Evolutionary conservation across 352 stramenopile genomes (phyloP), one percentile per base, ranked within the genome.

Genomic region (Globisporangium barbulae): DNA sequence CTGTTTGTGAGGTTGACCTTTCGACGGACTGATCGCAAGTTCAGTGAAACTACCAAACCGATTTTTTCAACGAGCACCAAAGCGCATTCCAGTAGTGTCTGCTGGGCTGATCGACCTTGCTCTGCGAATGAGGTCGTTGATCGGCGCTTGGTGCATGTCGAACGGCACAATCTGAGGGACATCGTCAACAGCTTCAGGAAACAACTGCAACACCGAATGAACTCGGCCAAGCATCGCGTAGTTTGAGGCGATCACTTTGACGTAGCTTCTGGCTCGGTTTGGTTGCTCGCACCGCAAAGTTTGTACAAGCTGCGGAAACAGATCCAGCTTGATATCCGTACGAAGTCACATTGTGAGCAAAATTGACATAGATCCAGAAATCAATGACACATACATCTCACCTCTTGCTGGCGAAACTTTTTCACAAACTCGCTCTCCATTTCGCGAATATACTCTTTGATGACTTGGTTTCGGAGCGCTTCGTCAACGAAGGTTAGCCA

Each of bases 281-380:
- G 80, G 81, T 30, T 85, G 72, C 49, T 90, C 78, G 9, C 76
- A 76, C 13, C 81, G 74, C 4, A 90, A 47, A 4, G 78, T 84
- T 55, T 90, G 76, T 0, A 90, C 70, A 3, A 90, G 59, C 41
- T 90, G 81, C 37, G 78, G 81, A 31, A 86, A 84, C n/a, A 88
- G 72, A 15, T 89, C 80, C 33, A 69, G n/a, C 64, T 70, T 25
- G 21, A 42, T 17, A 28, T 35, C 17, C 28, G 21, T 33, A 65
- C 28, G 33, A 52, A 19, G 39, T 7, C 22, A 17, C 6, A 17
- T 53, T 53, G 48, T 37, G 1, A 33, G 13, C 4, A 17, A 54
- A 8, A 3, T 30, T 31, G 10, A 12, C n/a, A 30, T 31, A 5
- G 13, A 12, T 17, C 44, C 22, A 12, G 10, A 21, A 6, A 30